Evolutionary conservation across 257 asterid species (phyloP), one percentile per base, ranked within the genome.

Genomic region (Coffea eugenioides): DNA sequence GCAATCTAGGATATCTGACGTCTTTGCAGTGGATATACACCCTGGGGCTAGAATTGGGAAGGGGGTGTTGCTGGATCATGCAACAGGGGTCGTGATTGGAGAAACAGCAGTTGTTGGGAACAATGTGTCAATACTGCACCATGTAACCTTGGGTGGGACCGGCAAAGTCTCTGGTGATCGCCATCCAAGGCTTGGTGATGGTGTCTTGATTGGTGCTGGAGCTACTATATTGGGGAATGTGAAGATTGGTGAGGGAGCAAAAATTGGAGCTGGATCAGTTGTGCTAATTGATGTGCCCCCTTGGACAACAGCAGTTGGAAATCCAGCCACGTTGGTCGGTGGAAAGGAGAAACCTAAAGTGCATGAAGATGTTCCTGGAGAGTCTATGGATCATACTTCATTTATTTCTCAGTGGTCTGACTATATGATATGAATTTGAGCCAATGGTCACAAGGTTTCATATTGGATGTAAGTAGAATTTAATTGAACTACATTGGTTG

Each of bases 31-130:
- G 21, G 90, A 87, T 75, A 87, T 87, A 36, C 90, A 87, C 76
- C 88, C 90, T 64, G 90, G 87, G 46, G 89, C 90, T 48, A 81
- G 59, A 69, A 83, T 87, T 5, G 90, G 90, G 6, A 82, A 87
- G 75, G 87, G 82, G 41, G 71, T 87, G 69, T 86, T 87, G 48
- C 83, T 87, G 31, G 90, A 87, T 46, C 90, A 92, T 69, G 97
- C 91, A 34, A 92, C 97, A 0, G 98, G 98, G 25, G 87, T 92
- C 31, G 98, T 94, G 12, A 83, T 94, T 18, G 97, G 98, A 2
- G 97, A 92, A 83, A 94, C 97, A 18, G 92, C 98, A 31, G 97
- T 94, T 23, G 71, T 92, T 46, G 98, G 98, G 27, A 74, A 92
- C 67, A 71, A 84, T 15, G 97, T 91, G 0, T 90, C 98, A 31